phyloP scores from a whole-genome alignment of 345 rosid species.

The Arabis hirsuta region DNA sequence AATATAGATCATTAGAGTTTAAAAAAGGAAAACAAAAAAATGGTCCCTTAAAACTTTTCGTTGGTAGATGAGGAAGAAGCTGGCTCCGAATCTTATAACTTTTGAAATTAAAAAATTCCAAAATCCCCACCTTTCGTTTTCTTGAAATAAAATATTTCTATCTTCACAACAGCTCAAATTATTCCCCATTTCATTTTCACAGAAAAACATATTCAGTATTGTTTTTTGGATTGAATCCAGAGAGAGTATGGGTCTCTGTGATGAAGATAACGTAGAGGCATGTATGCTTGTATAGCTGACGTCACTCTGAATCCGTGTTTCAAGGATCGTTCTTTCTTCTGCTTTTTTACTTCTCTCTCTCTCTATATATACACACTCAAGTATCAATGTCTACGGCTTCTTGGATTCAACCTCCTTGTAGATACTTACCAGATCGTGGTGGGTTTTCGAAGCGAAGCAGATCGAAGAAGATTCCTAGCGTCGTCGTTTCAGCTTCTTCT shows the following conservation, averaged over 20 bases:
- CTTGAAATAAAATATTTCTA: too few species aligned
- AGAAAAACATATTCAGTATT: background rate
- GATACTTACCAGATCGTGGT: constrained; percentile 30
- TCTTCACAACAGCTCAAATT: too few species aligned
- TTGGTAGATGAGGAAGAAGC: too few species aligned
- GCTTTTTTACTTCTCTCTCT: constrained; percentile 19
- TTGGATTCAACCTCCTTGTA: constrained; percentile 43
- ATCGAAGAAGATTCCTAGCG: constrained; percentile 6
- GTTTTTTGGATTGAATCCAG: constrained; percentile 18
- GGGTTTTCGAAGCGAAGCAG: constrained; percentile 1
- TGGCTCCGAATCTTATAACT: too few species aligned
- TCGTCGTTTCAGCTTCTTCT: constrained; percentile 14
- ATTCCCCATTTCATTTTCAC: too few species aligned
- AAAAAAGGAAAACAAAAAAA: too few species aligned
- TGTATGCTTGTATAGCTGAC: constrained; percentile 40
- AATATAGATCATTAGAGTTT: too few species aligned
- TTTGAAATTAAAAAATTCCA: too few species aligned
- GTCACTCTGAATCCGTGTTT: constrained; percentile 41
- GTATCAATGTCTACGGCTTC: constrained; percentile 45
- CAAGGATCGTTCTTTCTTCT: constrained; percentile 41
- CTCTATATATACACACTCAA: background rate
- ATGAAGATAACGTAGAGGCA: constrained; percentile 45
- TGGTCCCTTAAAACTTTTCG: too few species aligned
- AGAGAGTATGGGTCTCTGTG: constrained; percentile 35
- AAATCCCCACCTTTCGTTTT: too few species aligned